Evolutionary conservation across 2,329 filamentous ascomycete species (phyloP).

Genomic region (Paecilomyces niveus): DNA sequence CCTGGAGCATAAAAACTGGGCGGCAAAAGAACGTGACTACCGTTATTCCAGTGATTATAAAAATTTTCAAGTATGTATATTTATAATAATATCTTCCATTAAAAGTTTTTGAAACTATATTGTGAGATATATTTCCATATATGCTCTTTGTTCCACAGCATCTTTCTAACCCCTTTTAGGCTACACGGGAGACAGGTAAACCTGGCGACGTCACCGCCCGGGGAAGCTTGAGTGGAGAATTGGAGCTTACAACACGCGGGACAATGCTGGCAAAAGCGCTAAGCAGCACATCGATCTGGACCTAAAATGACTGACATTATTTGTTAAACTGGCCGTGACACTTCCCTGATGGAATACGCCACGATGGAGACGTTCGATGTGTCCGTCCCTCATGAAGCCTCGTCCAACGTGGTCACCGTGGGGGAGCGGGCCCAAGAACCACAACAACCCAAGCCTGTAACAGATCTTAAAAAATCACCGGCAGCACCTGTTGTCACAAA

Average conservation of each 20-base stretch:
- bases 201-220: background rate
- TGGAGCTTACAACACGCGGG: background rate
- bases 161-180: background rate
- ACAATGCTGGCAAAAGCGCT: background rate
- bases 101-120: too few species aligned
- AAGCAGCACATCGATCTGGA: background rate
- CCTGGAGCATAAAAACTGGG: too few species aligned
- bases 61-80: too few species aligned
- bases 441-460: slow-evolving; percentile 43
- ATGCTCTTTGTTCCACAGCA: too few species aligned
- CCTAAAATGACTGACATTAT: background rate
- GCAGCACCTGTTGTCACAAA: background rate
- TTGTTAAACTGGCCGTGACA: background rate
- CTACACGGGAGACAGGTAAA: background rate
- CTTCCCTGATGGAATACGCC: background rate
- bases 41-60: too few species aligned
- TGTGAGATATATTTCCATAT: too few species aligned
- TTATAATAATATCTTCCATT: too few species aligned
- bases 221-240: background rate
- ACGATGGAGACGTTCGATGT: background rate
- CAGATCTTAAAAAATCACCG: background rate
- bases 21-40: too few species aligned
- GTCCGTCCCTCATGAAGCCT: background rate
- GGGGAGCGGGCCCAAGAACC: slow-evolving; percentile 56
- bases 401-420: background rate